A percentile compares a stretch with the other conserved stretches of the same genome.
Evolutionary conservation across 1,139 yeast species (phyloP).

Genomic region (Geotrichum restrictum): DNA sequence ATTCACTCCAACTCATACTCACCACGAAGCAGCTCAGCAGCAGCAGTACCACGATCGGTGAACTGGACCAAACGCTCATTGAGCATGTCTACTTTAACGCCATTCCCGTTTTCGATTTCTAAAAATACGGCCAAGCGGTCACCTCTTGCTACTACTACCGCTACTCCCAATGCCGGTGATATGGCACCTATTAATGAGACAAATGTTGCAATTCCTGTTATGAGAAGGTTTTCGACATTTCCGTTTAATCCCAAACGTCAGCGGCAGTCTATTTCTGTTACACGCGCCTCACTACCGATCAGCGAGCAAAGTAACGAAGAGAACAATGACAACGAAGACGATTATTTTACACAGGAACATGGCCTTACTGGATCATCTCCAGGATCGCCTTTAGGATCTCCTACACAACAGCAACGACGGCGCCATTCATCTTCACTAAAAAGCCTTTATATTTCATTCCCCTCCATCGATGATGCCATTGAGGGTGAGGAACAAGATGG

Average conservation of each 20-base stretch:
- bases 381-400: no score
- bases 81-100: conserved; percentile 6
- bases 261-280: background rate
- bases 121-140: background rate
- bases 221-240: background rate
- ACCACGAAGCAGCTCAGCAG: background rate
- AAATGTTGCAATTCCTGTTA: background rate
- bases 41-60: background rate
- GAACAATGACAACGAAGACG: no score
- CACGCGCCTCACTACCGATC: no score
- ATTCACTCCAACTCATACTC: background rate
- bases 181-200: background rate
- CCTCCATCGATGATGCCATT: conserved; percentile 23
- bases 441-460: conserved; percentile 23
- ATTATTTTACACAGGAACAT: no score
- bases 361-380: no score
- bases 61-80: conserved; percentile 3
- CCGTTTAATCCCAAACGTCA: background rate
- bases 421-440: conserved; percentile 1
- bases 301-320: no score
- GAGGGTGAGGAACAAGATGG: conserved; percentile 14
- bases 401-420: background rate
- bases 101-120: background rate
- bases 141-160: background rate
- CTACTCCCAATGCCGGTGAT: background rate